Evolutionary conservation across 441 rosid species (phyloP), one percentile per base, ranked within the genome.

Genomic region (Cnidoscolus chayamansa): DNA sequence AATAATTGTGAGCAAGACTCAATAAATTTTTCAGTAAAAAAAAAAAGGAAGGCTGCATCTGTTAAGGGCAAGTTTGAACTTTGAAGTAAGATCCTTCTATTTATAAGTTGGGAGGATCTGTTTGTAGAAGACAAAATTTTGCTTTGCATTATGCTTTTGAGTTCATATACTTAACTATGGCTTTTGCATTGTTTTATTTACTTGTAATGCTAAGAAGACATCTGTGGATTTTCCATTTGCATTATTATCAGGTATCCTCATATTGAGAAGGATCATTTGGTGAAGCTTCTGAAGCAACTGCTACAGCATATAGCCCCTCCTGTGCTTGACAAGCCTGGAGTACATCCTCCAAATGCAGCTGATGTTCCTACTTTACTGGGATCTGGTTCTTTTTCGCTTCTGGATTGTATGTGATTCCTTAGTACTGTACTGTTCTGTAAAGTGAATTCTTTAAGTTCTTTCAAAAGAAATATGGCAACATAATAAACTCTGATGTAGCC

Each of bases 331-430:
- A 74, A 79, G 65, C 71, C 74, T 81, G 84, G 78, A 74, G 85
- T 77, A 81, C 74, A 72, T 78, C 70, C 83, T 72, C 86, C 84
- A 80, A 84, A 81, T 81, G 96, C 96, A 68, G 89, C 93, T 76
- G 93, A 89, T 80, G 97, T 85, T 82, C 99, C 98, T 79, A 91
- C 98, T 9, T 80, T 94, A 32, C 74, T 93, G 77, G 99, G 98
- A 82, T 80, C 84, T 40, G 97, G 92, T 73, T 86, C 92, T 68
- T 96, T 93, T 83, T 93, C 99, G 25, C 93, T 96, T 77, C 73
- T 91, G 78, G 85, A 87, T 85, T 70, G 99, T 95, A 87, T 62
- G 91, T 86, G 61, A 68, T 78, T 19, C 60, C 59, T 15, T 60
- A 67, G 59, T 58, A 60, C 40, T 75, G 31, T 48, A n/a, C 62